Evolutionary conservation across 306 rosid genomes (phyloP).

Genomic region (Dalbergia cultrata): DNA sequence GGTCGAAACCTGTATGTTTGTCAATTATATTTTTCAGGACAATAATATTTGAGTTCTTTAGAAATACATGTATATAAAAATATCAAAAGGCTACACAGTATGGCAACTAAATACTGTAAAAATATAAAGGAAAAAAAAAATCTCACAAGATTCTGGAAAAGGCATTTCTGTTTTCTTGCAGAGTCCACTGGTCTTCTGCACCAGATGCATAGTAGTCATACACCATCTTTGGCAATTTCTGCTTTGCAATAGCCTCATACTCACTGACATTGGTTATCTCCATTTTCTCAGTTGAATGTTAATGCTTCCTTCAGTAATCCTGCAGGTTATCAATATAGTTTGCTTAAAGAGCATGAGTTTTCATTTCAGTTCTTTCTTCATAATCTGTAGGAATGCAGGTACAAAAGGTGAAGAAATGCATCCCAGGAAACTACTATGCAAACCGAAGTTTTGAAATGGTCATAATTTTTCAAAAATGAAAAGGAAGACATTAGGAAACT

Average conservation of each 20-base stretch:
- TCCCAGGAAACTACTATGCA: slow-evolving; percentile 2
- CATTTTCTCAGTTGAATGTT: slow-evolving; percentile 54
- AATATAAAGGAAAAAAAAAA: neutral
- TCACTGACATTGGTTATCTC: slow-evolving; percentile 74
- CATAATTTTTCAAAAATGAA: neutral
- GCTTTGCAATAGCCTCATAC: slow-evolving; percentile 76
- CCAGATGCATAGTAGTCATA: slow-evolving; percentile 83
- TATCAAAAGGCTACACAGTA: neutral
- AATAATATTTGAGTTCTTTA: slow-evolving; percentile 13
- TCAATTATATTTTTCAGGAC: slow-evolving; percentile 36
- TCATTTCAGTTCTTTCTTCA: slow-evolving; percentile 20
- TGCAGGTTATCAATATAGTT: slow-evolving; percentile 10
- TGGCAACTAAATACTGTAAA: neutral
- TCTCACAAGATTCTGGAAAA: slow-evolving; percentile 73
- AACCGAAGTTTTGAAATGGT: neutral
- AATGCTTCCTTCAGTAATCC: slow-evolving; percentile 49
- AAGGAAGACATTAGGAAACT: neutral
- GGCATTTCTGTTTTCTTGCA: slow-evolving; percentile 77
- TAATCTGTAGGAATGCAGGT: neutral
- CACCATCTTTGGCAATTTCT: slow-evolving; percentile 76
- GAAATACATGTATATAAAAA: neutral
- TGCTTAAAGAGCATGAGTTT: neutral
- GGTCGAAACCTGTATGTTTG: slow-evolving; percentile 84
- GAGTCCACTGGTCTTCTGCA: slow-evolving; percentile 84
- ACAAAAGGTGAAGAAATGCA: neutral